phyloP scores from a whole-genome alignment of 352 stramenopile species.

The Pythium plurisporium region DNA sequence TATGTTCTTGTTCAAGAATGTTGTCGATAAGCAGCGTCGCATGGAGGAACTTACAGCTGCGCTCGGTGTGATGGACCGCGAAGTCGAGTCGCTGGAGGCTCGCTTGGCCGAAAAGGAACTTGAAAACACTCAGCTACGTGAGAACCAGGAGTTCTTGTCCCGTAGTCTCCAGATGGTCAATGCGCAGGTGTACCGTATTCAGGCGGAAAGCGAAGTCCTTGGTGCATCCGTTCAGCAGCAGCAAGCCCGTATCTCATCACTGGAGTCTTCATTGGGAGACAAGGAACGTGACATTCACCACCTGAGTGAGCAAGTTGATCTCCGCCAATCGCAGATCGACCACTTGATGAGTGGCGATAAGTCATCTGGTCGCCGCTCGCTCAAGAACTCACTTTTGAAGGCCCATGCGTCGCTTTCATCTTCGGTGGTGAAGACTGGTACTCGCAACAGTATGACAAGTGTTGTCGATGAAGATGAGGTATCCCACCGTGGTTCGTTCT shows the following conservation, averaged over 20 bases:
- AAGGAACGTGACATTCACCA: constrained; percentile 68
- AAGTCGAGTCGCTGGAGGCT: constrained; percentile 53
- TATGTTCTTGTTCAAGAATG: constrained; percentile 73
- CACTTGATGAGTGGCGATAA: constrained; percentile 30
- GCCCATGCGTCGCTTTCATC: constrained; percentile 18
- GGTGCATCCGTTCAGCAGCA: constrained; percentile 51
- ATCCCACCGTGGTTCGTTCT: constrained; percentile 5
- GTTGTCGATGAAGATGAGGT: background rate
- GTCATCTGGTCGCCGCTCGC: constrained; percentile 15
- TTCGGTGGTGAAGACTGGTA: background rate
- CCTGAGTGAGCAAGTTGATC: constrained; percentile 50
- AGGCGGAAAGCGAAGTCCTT: constrained; percentile 51
- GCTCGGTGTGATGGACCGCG: constrained; percentile 61
- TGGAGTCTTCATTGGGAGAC: constrained; percentile 54
- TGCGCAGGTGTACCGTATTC: constrained; percentile 47
- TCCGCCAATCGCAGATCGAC: constrained; percentile 51
- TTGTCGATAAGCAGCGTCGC: constrained; percentile 56
- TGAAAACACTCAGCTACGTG: constrained; percentile 52
- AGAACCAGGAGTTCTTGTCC: constrained; percentile 41
- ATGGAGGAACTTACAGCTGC: constrained; percentile 66
- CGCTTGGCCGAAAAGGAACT: constrained; percentile 48
- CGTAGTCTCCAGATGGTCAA: constrained; percentile 49
- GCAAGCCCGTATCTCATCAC: constrained; percentile 44
- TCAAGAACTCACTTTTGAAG: constrained; percentile 22
- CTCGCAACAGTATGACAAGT: constrained; percentile 9